Evolutionary conservation across 352 stramenopile species (phyloP), one percentile per base, ranked within the genome.

Genomic region (Thalassiosira ordinaria): DNA sequence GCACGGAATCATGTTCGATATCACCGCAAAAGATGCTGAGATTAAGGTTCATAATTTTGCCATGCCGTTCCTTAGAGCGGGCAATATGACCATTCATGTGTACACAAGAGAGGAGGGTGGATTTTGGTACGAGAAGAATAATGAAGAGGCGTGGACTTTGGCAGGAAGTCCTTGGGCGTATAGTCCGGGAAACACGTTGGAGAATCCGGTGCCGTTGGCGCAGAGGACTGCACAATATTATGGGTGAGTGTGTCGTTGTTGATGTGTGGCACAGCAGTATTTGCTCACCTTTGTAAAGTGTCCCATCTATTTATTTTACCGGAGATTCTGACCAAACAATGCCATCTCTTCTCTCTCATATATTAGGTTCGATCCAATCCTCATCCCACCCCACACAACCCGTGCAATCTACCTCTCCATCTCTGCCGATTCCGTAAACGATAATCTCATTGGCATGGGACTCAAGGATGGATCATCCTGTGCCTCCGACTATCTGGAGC

Each of bases 91-190:
- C 27, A 35, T 79, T 0, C 46, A 29, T 20, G 44, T 78, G 27
- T 55, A 26, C 6, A 26, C 16, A 26, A 8, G 39, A 16, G 3
- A 33, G 0, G 60, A 70, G 13, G 69, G 56, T 9, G 31, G 31
- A 1, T 79, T 73, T 31, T 79, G 70, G 70, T 79, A 79, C 44
- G 70, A 79, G 41, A 79, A 79, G 61, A 72, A 79, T 49, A 79
- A 79, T 39, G 29, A 31, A 8, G 31, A 16, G 22, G 49, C 61
- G 16, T 79, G 70, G 70, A 16, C 13, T 47, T 61, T 66, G 18
- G 7, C 60, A 1, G 70, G 70, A 26, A 73, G 52, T 60, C 70
- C 70, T 11, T 16, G 46, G 9, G 70, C 60, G 4, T 79, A 66
- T 29, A 52, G 35, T 52, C 29, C 49, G 39, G 68, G 70, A 27